phyloP scores from a whole-genome alignment of 257 asterid genomes.

The Leptodermis oblonga region DNA sequence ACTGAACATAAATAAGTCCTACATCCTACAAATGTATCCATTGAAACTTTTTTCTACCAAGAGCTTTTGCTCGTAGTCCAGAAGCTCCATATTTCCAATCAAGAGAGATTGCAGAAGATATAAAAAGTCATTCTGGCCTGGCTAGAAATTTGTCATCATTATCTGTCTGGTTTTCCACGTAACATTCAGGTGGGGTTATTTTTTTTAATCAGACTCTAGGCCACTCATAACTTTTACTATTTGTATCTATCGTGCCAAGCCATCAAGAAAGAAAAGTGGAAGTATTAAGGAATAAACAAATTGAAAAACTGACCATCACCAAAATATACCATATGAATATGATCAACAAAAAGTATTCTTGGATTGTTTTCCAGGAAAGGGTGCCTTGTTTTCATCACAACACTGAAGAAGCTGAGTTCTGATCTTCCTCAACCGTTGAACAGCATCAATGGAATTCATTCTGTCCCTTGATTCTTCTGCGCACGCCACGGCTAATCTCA shows the following conservation, averaged over 20 bases:
- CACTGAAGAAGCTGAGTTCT: no score
- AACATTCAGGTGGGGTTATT: no score
- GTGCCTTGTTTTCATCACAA: background rate
- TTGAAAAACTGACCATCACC: no score
- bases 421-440: background rate
- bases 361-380: no score
- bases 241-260: no score
- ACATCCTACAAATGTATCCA: background rate
- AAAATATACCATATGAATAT: no score
- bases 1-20: background rate
- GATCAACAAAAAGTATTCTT: no score
- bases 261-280: no score
- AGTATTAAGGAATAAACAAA: no score
- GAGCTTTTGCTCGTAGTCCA: conserved; percentile 1
- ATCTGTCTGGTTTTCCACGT: no score
- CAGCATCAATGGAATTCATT: background rate
- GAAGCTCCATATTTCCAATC: background rate
- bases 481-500: conserved; percentile 3
- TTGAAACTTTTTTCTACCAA: background rate
- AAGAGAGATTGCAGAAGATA: background rate
- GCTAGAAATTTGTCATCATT: background rate
- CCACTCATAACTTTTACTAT: no score
- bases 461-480: background rate
- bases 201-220: no score
- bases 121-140: background rate